phyloP scores from a whole-genome alignment of 768 basidiomycete species.

The Leccinum olivaceopallidum region DNA sequence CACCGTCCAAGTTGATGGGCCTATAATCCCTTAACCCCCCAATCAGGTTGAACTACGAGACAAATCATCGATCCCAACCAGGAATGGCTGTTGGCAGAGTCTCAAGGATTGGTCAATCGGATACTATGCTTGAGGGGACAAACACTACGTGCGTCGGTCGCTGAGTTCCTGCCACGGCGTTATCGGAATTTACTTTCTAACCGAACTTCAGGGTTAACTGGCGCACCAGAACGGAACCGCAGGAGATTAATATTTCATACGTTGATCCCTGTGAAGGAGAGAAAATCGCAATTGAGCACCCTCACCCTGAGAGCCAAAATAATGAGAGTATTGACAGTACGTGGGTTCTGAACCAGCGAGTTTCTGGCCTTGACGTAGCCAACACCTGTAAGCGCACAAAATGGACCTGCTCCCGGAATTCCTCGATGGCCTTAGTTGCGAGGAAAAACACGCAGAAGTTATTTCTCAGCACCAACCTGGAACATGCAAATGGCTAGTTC shows the following conservation, averaged over 20 bases:
- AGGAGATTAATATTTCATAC: background rate
- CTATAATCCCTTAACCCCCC: background rate
- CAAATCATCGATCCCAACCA: background rate
- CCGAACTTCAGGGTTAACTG: background rate
- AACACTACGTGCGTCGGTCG: background rate
- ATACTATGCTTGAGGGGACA: background rate
- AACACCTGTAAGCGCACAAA: background rate
- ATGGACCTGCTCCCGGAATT: background rate
- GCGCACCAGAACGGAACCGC: background rate
- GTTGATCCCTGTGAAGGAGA: background rate
- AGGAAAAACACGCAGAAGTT: background rate
- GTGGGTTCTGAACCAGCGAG: background rate
- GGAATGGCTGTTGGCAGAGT: background rate
- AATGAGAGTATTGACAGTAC: background rate
- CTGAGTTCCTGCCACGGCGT: background rate
- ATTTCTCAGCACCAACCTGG: background rate
- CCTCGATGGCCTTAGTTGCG: constrained; percentile 4
- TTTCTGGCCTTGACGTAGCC: background rate
- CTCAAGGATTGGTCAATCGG: background rate
- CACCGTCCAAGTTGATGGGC: background rate
- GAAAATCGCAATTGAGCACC: background rate
- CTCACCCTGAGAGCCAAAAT: background rate
- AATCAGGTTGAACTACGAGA: background rate
- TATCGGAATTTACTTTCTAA: background rate
- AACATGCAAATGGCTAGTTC: constrained; percentile 9